Base-by-base conservation (phyloP, 805 yeast species). In the Pichia cabralensis region DNA sequence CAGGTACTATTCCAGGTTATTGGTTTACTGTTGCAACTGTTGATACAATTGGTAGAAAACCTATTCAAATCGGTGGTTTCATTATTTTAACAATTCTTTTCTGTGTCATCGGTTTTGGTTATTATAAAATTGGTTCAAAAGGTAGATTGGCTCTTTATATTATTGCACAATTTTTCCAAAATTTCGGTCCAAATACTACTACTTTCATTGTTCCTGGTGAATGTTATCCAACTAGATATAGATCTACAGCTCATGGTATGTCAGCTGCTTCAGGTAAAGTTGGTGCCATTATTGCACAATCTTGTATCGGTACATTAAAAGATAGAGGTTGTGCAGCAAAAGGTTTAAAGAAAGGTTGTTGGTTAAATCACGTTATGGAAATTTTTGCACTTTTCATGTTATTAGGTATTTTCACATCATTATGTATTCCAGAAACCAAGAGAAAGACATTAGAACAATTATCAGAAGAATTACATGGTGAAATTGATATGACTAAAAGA, bases 1-100 rank as follows among this genome's bases (percentile, higher is more conserved):
- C 96, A 36, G 96, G 96, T 69, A 75, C 94, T 28, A 74, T 85
- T 61, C 95, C 95, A 48, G 96, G 96, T 55, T 85, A 85, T 63
- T 85, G 95, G 95, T 63, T 69, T 41, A 58, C 92, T 23, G 84
- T 79, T 48, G 86, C 86, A 35, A 76, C 92, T 29, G 60, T 85
- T 41, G 96, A 85, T 61, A 69, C 64, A 20, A 47, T 85, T 47
- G 96, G 96, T 50, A 77, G 96, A 70, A 83, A 80, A 61, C 76
- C 88, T 45, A 65, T 85, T 44, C 95, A 86, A 65, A 39, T 83
- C 16, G 65, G 62, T 50, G 94, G 95, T 49, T 85, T 85, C 67
- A 41, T 68, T 44, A 53, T 83, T 34, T 69, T 84, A 54, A 82
- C 95, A 30, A 58, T 64, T 35, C 60, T 86, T 38, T 76, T 86